Base-by-base conservation (phyloP, 345 rosid species). In the Dovyalis caffra region DNA sequence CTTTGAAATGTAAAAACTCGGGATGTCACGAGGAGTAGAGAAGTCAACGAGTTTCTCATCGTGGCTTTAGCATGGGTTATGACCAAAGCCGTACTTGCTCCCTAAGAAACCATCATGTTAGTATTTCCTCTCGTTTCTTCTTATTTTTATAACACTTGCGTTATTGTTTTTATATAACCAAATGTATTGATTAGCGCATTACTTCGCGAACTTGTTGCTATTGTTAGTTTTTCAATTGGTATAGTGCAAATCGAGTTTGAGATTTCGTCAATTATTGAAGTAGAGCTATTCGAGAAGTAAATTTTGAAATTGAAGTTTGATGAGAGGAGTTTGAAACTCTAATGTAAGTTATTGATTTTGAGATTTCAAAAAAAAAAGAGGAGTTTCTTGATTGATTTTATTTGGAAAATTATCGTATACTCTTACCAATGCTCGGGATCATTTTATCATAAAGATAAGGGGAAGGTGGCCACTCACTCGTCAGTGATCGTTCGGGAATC, bases 61-160 rank as follows among this genome's bases (percentile, higher is more conserved):
- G 98, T 97, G 68, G 99, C 99, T 78, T 81, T 93, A 77, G 97
- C 99, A 1, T 98, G 99, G 68, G 99, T 95, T 32, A 92, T 96
- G 99, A 88, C 99, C 37, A 96, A 96, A 87, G 96, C 95, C 76
- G 84, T 91, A 74, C 99, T 96, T 69, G 99, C 99, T 85, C 99
- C 99, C 72, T 87, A 93, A 31, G 99, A 96, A 79, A 96, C 97
- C 38, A 90, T 96, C 88, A 96, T 97, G 99, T 91, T 72, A 43
- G 84, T 35, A 58, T 25, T 51, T 66, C 63, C 12, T 18, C 14
- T 12, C n/a, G 25, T 65, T 58, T 57, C 21, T 58, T 69, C 61
- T 34, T 68, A 16, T 51, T 75, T 45, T 45, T 49, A 5, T 25
- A 26, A 25, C 32, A 45, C 57, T 45, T 29, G 31, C 11, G 47